phyloP scores from a whole-genome alignment of 2,329 filamentous ascomycete genomes.

The Blastomyces emzantsi region DNA sequence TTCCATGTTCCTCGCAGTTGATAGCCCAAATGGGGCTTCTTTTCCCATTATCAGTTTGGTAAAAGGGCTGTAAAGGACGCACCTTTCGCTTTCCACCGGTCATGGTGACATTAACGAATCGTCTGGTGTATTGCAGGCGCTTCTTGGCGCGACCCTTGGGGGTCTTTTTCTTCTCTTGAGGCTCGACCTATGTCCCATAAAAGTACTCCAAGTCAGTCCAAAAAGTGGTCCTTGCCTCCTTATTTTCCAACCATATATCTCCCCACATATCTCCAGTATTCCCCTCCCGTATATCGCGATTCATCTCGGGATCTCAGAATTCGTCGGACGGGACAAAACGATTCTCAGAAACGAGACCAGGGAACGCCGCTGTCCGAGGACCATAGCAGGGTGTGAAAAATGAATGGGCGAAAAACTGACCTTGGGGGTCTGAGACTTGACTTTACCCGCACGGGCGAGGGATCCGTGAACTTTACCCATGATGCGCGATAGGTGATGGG shows the following conservation, averaged over 20 bases:
- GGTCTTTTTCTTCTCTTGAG: conserved; percentile 91
- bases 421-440: conserved; percentile 68
- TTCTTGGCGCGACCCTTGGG: conserved; percentile 98
- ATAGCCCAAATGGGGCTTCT: background rate
- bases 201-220: conserved; percentile 1
- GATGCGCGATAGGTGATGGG: conserved; percentile 35
- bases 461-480: conserved; percentile 95
- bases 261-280: background rate
- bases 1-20: background rate
- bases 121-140: conserved; percentile 90
- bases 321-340: background rate
- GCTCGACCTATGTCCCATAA: conserved; percentile 56
- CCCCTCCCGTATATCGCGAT: background rate
- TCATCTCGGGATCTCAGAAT: background rate
- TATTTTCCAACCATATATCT: background rate
- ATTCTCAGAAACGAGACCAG: background rate
- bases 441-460: conserved; percentile 45
- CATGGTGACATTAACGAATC: conserved; percentile 79
- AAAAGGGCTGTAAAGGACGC: background rate
- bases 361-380: background rate
- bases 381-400: background rate
- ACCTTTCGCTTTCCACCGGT: conserved; percentile 7
- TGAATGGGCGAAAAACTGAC: conserved; percentile 18
- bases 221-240: background rate
- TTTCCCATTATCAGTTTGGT: background rate